Conservation (phyloP, 768 basidiomycete species). For the Lentinula sp. region DNA sequence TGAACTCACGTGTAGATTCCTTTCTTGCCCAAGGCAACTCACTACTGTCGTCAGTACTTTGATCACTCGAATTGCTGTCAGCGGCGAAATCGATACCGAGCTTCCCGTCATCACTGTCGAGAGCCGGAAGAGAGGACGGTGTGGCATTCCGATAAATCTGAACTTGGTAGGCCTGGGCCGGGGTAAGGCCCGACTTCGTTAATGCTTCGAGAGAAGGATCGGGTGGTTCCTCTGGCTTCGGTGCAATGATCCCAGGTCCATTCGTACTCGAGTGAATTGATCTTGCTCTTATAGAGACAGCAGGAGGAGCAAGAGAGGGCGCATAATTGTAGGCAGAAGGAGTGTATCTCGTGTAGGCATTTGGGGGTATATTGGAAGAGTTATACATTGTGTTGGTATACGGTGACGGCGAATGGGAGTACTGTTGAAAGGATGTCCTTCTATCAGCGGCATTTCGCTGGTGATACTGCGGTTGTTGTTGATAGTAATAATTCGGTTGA, state of each 20-base stretch:
- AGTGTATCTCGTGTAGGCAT: conserved; percentile 9
- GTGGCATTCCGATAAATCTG: conserved; percentile 55
- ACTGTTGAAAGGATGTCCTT: conserved; percentile 30
- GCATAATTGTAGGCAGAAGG: conserved; percentile 10
- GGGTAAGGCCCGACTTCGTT: conserved; percentile 52
- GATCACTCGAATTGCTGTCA: conserved; percentile 25
- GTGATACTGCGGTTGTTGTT: conserved; percentile 23
- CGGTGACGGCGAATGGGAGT: conserved; percentile 17
- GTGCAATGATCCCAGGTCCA: conserved; percentile 36
- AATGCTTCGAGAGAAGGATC: conserved; percentile 37
- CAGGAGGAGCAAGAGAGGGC: conserved; percentile 32
- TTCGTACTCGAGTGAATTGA: conserved; percentile 41
- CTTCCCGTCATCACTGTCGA: conserved; percentile 53
- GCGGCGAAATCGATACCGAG: conserved; percentile 53
- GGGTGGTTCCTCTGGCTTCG: conserved; percentile 43
- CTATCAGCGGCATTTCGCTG: conserved; percentile 34
- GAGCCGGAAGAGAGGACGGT: conserved; percentile 2
- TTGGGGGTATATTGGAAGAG: conserved; percentile 21
- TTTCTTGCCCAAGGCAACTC: conserved; percentile 54
- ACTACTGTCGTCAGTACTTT: conserved; percentile 42
- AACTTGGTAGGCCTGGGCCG: conserved; percentile 77
- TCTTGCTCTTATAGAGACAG: conserved; percentile 37
- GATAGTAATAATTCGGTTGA: conserved; percentile 19
- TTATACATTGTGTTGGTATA: conserved; percentile 16
- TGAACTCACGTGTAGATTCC: conserved; percentile 37